phyloP scores from a whole-genome alignment of 225 moss, liverwort and hornwort species.

The Bryoerythrophyllum caledonicum region DNA sequence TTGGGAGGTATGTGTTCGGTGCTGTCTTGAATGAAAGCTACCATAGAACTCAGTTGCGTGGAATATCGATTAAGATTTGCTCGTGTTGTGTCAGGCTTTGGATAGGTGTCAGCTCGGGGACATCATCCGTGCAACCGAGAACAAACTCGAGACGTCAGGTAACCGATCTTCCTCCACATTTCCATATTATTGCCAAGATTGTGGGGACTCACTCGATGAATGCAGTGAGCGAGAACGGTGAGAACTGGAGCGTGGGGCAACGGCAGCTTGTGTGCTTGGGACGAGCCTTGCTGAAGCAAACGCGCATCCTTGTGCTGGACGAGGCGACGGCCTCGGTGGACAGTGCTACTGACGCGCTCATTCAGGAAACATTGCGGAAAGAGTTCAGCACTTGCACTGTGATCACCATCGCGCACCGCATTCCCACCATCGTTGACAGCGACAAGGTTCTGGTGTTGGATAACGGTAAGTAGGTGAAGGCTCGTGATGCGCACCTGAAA shows the following conservation, averaged over 20 bases:
- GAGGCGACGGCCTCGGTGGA: slow-evolving; percentile 60
- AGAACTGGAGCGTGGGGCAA: slow-evolving; percentile 56
- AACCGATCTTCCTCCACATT: not conserved
- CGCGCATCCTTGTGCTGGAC: slow-evolving; percentile 46
- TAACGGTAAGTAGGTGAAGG: slow-evolving; percentile 19
- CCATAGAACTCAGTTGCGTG: not conserved
- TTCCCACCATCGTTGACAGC: slow-evolving; percentile 46
- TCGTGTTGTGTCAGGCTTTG: slow-evolving; percentile 51
- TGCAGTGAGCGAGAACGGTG: slow-evolving; percentile 49
- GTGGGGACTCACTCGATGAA: too few species aligned
- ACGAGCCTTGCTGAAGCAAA: slow-evolving; percentile 47
- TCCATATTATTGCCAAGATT: not conserved
- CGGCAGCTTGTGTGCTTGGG: slow-evolving; percentile 53
- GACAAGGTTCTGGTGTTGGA: slow-evolving; percentile 43
- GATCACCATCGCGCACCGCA: slow-evolving; percentile 45
- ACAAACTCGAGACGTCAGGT: slow-evolving; percentile 67
- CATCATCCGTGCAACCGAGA: slow-evolving; percentile 52
- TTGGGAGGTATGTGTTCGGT: slow-evolving; percentile 29
- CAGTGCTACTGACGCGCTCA: slow-evolving; percentile 49
- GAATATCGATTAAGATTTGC: too few species aligned
- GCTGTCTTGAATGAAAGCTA: not conserved
- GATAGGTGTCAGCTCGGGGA: slow-evolving; percentile 83
- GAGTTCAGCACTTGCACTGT: slow-evolving; percentile 44
- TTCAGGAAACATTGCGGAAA: slow-evolving; percentile 39
- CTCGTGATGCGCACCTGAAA: not conserved